Conservation (phyloP, 75 land plant species). For the Cupressus sempervirens region DNA sequence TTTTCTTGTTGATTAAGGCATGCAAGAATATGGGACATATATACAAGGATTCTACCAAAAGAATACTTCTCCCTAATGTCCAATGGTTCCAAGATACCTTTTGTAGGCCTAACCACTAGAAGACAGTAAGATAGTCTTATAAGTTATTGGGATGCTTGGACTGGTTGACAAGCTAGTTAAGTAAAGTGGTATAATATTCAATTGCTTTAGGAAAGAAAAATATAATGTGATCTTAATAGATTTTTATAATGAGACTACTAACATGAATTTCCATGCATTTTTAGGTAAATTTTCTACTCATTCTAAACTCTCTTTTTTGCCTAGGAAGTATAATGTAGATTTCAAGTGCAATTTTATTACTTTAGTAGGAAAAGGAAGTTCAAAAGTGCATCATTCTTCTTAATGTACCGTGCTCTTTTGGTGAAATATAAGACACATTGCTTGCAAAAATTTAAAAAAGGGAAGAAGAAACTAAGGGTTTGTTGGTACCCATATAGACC, state of each 20-base stretch:
- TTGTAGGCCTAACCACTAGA: background rate
- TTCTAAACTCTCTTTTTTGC: background rate
- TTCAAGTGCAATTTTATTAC: background rate
- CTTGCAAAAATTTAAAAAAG: background rate
- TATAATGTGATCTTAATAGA: background rate
- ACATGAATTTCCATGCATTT: background rate
- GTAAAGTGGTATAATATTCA: background rate
- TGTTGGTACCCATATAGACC: too few relatives aligned
- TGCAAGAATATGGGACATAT: background rate
- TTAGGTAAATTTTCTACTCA: background rate
- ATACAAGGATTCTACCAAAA: background rate
- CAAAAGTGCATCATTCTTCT: background rate
- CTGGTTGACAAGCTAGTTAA: background rate
- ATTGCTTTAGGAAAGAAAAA: background rate
- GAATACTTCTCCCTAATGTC: background rate
- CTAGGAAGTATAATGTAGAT: background rate
- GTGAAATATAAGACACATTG: background rate
- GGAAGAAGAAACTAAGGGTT: background rate
- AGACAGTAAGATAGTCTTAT: background rate
- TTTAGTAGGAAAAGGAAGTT: background rate
- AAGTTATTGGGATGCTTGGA: background rate
- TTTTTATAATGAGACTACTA: background rate
- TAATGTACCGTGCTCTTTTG: background rate
- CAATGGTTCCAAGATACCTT: background rate
- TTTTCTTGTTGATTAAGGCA: background rate